phyloP scores from a whole-genome alignment of 805 yeast genomes.

The Ogataea naganishii region DNA sequence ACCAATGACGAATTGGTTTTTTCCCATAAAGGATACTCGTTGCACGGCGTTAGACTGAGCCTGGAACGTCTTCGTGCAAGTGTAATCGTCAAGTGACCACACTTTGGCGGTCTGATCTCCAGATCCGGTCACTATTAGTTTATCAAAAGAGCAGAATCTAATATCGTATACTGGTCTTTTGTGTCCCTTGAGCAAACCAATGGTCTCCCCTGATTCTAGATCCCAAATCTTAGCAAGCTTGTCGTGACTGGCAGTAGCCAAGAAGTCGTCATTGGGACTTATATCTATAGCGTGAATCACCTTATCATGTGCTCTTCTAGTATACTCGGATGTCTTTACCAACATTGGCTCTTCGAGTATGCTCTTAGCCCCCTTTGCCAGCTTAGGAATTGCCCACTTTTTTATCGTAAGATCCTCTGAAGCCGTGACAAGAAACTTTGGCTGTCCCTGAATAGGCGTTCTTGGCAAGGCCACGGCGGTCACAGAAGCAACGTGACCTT shows the following conservation, averaged over 20 bases:
- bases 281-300: slow-evolving; percentile 87
- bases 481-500: slow-evolving; percentile 84
- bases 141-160: slow-evolving; percentile 71
- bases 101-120: slow-evolving; percentile 88
- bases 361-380: slow-evolving; percentile 5
- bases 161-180: slow-evolving; percentile 94
- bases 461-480: slow-evolving; percentile 75
- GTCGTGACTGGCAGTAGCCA: slow-evolving; percentile 94
- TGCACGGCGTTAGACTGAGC: slow-evolving; percentile 93
- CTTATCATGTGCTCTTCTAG: slow-evolving; percentile 94
- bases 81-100: slow-evolving; percentile 78
- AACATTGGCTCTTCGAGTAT: slow-evolving; percentile 15
- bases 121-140: slow-evolving; percentile 70
- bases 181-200: slow-evolving; percentile 83
- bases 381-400: slow-evolving; percentile 68
- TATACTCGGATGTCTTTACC: slow-evolving; percentile 66
- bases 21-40: slow-evolving; percentile 61
- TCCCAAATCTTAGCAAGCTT: slow-evolving; percentile 89
- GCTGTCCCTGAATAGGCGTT: slow-evolving; percentile 33
- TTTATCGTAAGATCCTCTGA: slow-evolving; percentile 80
- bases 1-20: slow-evolving; percentile 58
- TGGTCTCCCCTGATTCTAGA: slow-evolving; percentile 72
- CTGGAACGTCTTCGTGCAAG: slow-evolving; percentile 77
- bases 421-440: slow-evolving; percentile 72
- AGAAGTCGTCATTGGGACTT: slow-evolving; percentile 79